These are phyloP conservation scores for Angophora floribunda DNA, from an alignment of 345 rosid species.

Conservation along the genomic window DNA sequence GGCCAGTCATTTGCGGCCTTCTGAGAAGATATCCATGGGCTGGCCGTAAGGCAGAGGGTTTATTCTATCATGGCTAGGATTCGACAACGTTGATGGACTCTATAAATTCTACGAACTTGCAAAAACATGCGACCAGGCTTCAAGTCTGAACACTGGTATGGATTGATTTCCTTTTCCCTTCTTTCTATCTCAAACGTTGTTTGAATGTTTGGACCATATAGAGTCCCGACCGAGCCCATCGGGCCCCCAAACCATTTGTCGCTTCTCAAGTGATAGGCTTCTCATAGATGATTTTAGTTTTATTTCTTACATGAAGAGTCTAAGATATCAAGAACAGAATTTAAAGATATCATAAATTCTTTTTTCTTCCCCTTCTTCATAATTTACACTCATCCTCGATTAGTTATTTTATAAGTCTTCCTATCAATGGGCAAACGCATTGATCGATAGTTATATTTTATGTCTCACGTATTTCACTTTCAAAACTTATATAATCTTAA, in stretches of 20 bases:
- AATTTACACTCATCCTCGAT: neutral
- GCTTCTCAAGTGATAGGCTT: neutral
- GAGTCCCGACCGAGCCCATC: no score
- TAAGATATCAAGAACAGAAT: neutral
- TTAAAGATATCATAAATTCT: neutral
- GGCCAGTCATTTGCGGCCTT: neutral
- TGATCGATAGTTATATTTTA: neutral
- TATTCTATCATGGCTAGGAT: neutral
- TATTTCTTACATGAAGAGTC: neutral
- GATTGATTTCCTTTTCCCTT: neutral
- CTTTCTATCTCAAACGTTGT: neutral
- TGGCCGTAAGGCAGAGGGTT: neutral
- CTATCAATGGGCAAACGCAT: neutral
- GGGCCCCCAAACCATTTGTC: neutral
- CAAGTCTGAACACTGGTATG: neutral
- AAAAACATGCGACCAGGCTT: neutral
- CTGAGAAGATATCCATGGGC: neutral
- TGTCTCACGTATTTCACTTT: neutral
- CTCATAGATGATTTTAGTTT: neutral
- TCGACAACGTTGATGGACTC: neutral
- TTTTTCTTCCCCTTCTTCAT: neutral
- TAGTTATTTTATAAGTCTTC: neutral
- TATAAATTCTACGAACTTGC: neutral
- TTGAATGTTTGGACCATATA: neutral
- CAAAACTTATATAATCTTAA: neutral